Conservation (phyloP, 2,329 filamentous ascomycete genomes). For the Verticillium alfalfae region DNA sequence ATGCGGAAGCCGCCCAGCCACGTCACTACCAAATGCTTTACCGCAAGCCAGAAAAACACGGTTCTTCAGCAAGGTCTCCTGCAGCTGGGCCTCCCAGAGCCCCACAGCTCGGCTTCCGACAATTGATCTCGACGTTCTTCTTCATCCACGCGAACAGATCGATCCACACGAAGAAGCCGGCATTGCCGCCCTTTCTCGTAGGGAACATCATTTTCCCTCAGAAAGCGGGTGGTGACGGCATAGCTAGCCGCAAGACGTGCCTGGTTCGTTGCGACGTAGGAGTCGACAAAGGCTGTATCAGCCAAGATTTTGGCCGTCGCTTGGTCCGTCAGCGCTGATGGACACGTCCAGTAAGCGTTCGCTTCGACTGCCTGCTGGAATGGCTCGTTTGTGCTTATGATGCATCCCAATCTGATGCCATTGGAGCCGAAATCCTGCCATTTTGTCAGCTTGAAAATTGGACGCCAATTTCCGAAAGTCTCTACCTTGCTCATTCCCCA, state of each 20-base stretch:
- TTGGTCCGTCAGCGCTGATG: slow-evolving; percentile 37
- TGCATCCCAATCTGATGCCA: slow-evolving; percentile 44
- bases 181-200: slow-evolving; percentile 42
- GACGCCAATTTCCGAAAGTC: background rate
- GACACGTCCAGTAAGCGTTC: slow-evolving; percentile 34
- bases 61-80: slow-evolving; percentile 19
- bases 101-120: background rate
- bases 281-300: slow-evolving; percentile 27
- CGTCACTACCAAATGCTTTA: slow-evolving; percentile 28
- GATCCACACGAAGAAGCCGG: slow-evolving; percentile 51
- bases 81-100: slow-evolving; percentile 11
- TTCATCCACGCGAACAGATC: slow-evolving; percentile 37
- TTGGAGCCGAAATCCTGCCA: slow-evolving; percentile 49
- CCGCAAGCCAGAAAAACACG: slow-evolving; percentile 30
- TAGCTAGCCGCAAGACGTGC: slow-evolving; percentile 31
- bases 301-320: slow-evolving; percentile 31
- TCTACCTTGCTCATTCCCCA: slow-evolving; percentile 33
- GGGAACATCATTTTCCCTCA: slow-evolving; percentile 32
- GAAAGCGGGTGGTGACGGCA: slow-evolving; percentile 24
- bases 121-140: background rate
- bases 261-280: slow-evolving; percentile 37
- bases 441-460: background rate
- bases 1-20: slow-evolving; percentile 32
- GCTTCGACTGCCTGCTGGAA: slow-evolving; percentile 30
- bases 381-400: slow-evolving; percentile 36